phyloP scores from a whole-genome alignment of 345 rosid species.

The Carallia brachiata region DNA sequence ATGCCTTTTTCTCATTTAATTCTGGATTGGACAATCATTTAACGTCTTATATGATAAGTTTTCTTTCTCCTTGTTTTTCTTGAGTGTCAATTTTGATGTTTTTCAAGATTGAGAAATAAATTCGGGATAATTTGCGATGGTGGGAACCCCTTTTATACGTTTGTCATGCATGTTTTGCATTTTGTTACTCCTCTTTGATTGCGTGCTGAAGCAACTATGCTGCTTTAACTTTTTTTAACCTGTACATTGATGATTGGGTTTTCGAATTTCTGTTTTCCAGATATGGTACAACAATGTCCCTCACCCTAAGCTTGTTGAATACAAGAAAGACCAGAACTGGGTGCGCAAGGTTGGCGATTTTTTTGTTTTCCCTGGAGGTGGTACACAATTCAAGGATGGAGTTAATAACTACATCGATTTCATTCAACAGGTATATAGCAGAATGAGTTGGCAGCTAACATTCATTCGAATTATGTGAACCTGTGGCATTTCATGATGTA shows the following conservation, averaged over 20 bases:
- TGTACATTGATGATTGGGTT: neutral
- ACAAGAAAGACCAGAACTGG: slow-evolving; percentile 95
- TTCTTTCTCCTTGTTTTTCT: too few relatives aligned
- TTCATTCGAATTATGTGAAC: too few relatives aligned
- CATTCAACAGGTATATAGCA: slow-evolving; percentile 51
- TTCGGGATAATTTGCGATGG: too few relatives aligned
- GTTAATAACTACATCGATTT: slow-evolving; percentile 63
- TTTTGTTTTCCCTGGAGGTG: slow-evolving; percentile 88
- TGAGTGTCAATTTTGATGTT: too few relatives aligned
- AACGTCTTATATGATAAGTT: too few relatives aligned
- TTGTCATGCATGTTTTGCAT: neutral
- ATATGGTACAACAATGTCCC: slow-evolving; percentile 87
- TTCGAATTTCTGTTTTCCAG: slow-evolving; percentile 32
- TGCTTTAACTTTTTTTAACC: neutral
- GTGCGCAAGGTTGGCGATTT: slow-evolving; percentile 62
- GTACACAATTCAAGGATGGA: slow-evolving; percentile 88
- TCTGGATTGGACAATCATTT: too few relatives aligned
- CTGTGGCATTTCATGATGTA: too few relatives aligned
- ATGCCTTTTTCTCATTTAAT: too few relatives aligned
- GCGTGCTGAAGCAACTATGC: neutral
- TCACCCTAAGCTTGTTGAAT: slow-evolving; percentile 90
- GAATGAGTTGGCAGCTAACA: neutral
- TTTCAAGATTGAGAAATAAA: too few relatives aligned
- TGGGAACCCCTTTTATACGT: too few relatives aligned
- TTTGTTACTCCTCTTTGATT: neutral